Evolutionary conservation across 257 asterid species (phyloP).

Genomic region (Primulina tabacum): DNA sequence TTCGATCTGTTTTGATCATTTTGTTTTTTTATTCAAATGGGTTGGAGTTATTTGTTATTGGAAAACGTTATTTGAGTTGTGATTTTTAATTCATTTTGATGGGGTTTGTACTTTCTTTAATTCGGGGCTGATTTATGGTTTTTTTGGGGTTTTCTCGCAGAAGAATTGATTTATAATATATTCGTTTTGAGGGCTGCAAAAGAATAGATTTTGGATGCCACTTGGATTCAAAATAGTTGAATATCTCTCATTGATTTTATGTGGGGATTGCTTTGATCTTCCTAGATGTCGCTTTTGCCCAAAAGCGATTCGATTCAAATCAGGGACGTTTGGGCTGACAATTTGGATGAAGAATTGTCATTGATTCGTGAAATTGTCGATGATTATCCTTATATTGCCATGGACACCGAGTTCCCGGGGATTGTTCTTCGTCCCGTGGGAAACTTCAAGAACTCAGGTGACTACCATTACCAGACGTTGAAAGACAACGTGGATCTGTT

Average conservation of each 20-base stretch:
- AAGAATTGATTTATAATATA: not conserved
- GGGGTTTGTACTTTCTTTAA: not conserved
- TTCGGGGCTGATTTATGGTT: slow-evolving; percentile 1
- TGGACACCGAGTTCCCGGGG: slow-evolving; percentile 58
- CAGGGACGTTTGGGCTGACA: slow-evolving; percentile 50
- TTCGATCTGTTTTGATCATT: not conserved
- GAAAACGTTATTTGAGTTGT: not conserved
- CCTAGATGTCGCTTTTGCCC: slow-evolving; percentile 38
- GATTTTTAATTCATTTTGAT: not conserved
- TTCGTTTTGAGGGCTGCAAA: not conserved
- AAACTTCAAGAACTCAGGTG: slow-evolving; percentile 35
- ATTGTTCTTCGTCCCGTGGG: slow-evolving; percentile 46
- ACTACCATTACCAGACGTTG: slow-evolving; percentile 43
- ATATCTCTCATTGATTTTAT: not conserved
- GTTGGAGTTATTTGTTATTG: not conserved
- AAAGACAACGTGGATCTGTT: slow-evolving; percentile 47
- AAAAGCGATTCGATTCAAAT: slow-evolving; percentile 40
- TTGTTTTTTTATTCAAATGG: not conserved
- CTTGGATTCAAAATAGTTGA: not conserved
- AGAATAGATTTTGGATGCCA: not conserved
- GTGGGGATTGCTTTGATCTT: not conserved
- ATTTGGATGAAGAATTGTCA: slow-evolving; percentile 41
- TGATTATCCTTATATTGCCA: slow-evolving; percentile 41
- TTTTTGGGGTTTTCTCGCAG: not conserved
- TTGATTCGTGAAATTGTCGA: slow-evolving; percentile 43